phyloP scores from a whole-genome alignment of 805 yeast genomes.

The Kazachstania psychrophila region DNA sequence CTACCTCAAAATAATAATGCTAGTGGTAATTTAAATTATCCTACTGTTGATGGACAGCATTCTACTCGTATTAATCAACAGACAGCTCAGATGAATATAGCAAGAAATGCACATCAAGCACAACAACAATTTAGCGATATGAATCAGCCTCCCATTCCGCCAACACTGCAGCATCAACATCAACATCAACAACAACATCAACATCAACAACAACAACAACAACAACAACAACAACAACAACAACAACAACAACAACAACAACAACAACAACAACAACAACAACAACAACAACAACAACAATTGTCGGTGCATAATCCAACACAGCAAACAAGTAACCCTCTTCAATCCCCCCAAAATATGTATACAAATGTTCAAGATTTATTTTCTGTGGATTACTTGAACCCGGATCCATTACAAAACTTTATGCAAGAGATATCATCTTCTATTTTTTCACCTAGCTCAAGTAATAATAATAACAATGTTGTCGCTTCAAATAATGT shows the following conservation, averaged over 20 bases:
- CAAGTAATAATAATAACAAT: not conserved
- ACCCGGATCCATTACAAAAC: conserved; percentile 16
- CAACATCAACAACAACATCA: not conserved
- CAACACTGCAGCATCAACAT: not conserved
- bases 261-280: conserved; percentile 6
- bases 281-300: conserved; percentile 3
- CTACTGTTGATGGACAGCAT: too few species aligned
- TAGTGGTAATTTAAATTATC: too few species aligned
- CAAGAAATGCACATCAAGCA: too few species aligned
- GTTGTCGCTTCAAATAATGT: not conserved
- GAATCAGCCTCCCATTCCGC: not conserved
- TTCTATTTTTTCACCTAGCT: conserved; percentile 4
- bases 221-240: not conserved
- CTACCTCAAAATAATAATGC: too few species aligned
- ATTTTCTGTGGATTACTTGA: conserved; percentile 15
- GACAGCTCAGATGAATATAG: too few species aligned
- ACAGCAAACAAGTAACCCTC: not conserved
- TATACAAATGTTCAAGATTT: conserved; percentile 7
- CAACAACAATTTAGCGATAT: too few species aligned
- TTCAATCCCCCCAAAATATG: conserved; percentile 5
- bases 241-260: too few species aligned
- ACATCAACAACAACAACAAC: not conserved
- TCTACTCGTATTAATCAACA: too few species aligned
- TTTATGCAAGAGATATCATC: conserved; percentile 17
- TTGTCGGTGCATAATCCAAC: not conserved